These are phyloP conservation scores for Monascus ruber DNA, from an alignment of 2,329 filamentous ascomycete species.

Conservation along the genomic window DNA sequence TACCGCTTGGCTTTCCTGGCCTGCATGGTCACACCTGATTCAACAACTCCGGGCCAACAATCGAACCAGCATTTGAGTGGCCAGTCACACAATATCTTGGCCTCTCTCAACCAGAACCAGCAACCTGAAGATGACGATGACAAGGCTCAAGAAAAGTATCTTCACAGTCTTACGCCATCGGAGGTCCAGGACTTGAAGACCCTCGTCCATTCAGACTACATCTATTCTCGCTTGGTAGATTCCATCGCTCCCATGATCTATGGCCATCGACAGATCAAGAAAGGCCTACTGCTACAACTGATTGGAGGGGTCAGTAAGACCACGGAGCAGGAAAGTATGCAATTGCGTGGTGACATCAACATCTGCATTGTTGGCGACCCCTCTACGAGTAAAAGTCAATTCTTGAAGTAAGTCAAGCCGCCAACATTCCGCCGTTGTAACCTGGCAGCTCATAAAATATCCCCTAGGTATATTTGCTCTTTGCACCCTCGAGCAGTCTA, in stretches of 20 bases:
- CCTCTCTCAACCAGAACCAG: conserved; percentile 64
- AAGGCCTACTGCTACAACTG: conserved; percentile 83
- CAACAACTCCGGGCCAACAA: conserved; percentile 64
- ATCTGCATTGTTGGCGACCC: conserved; percentile 97
- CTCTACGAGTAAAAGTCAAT: conserved; percentile 94
- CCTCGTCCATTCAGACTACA: conserved; percentile 93
- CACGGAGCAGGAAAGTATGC: conserved; percentile 79
- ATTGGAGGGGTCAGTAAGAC: conserved; percentile 92
- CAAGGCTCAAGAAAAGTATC: conserved; percentile 73
- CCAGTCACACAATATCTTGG: conserved; percentile 73
- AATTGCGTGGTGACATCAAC: conserved; percentile 92
- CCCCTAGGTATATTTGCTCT: conserved; percentile 67
- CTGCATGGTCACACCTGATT: conserved; percentile 90
- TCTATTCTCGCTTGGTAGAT: conserved; percentile 84
- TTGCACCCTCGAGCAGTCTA: conserved; percentile 96
- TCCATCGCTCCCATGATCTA: conserved; percentile 96
- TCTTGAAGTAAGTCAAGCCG: conserved; percentile 55
- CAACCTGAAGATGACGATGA: conserved; percentile 65
- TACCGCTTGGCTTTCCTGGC: conserved; percentile 94
- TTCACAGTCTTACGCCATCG: conserved; percentile 70
- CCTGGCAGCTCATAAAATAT: not conserved
- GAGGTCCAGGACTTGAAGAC: conserved; percentile 86
- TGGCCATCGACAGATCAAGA: conserved; percentile 95
- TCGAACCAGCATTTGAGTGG: conserved; percentile 57
- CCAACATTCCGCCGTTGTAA: not conserved